Base-by-base conservation (phyloP, 73 alveolate species). In the Urostyla sp. region DNA sequence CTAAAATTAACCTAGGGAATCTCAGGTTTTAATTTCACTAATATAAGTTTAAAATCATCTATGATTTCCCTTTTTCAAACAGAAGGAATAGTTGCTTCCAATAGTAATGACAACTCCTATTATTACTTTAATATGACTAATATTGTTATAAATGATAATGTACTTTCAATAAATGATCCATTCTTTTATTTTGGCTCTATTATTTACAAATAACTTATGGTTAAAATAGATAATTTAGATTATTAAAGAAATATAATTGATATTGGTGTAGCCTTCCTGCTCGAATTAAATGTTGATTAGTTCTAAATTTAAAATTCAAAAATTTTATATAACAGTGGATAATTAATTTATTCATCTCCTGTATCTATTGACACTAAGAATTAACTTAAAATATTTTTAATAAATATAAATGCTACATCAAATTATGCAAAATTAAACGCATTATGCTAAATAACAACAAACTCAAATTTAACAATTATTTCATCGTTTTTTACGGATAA, bases 381-480 rank as follows among this genome's bases (percentile, higher is more conserved):
- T 75, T 78, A 76, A 1, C 40, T 75, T 26, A 40, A 21, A 16
- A 34, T 75, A 13, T 55, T 21, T 38, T 26, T 75, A 16, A 35
- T 35, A 5, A 35, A 16, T 13, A 50, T 67, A 20, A 20, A 11
- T n/a, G 23, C 57, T 55, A n/a, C 2, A 5, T 24, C 54, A 32
- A 75, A 75, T 27, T 75, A 50, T 37, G 78, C 66, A 0, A 45
- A 51, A 36, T 76, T 56, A 24, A 78, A 75, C 27, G 87, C 78
- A 20, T 36, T 75, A 16, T 34, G 54, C 5, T 40, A 75, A 54
- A 16, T 75, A 26, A 75, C 87, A 0, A 75, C 87, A 15, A 75
- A 75, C 30, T 75, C 87, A 13, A 36, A 56, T 11, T 28, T 75
- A 13, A 36, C 26, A 8, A 44, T 59, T 0, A 44, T 66, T 36